phyloP scores from a whole-genome alignment of 2,329 filamentous ascomycete species.

The Cryphonectria naterciae region DNA sequence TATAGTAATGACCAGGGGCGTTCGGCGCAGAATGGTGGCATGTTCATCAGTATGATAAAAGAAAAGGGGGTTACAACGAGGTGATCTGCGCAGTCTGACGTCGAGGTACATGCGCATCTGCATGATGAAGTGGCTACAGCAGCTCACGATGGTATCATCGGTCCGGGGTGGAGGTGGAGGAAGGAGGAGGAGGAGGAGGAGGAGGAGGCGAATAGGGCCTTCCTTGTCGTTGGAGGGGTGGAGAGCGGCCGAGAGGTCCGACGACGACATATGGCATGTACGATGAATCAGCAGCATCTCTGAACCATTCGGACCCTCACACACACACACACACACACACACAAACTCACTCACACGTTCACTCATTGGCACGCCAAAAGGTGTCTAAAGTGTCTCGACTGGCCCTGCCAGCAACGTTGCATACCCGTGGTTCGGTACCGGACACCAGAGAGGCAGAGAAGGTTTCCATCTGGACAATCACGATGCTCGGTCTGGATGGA shows the following conservation, averaged over 20 bases:
- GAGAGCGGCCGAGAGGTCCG: not conserved
- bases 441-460: not conserved
- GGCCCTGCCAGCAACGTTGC: not conserved
- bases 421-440: not conserved
- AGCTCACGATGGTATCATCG: not conserved
- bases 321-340: too few species aligned
- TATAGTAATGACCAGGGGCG: not conserved
- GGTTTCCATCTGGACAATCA: not conserved
- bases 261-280: not conserved
- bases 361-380: not conserved
- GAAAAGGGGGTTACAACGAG: not conserved
- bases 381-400: not conserved
- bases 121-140: not conserved
- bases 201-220: not conserved
- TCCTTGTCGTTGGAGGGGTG: not conserved
- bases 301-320: not conserved
- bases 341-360: too few species aligned
- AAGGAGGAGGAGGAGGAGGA: not conserved
- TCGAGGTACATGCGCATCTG: not conserved
- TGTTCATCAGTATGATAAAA: not conserved
- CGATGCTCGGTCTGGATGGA: not conserved
- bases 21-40: not conserved
- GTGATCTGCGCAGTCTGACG: not conserved
- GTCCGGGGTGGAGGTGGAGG: not conserved
- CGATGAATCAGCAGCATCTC: constrained; percentile 5